Base-by-base conservation (phyloP, 1,284 basidiomycete species). In the Agaricales sp. region DNA sequence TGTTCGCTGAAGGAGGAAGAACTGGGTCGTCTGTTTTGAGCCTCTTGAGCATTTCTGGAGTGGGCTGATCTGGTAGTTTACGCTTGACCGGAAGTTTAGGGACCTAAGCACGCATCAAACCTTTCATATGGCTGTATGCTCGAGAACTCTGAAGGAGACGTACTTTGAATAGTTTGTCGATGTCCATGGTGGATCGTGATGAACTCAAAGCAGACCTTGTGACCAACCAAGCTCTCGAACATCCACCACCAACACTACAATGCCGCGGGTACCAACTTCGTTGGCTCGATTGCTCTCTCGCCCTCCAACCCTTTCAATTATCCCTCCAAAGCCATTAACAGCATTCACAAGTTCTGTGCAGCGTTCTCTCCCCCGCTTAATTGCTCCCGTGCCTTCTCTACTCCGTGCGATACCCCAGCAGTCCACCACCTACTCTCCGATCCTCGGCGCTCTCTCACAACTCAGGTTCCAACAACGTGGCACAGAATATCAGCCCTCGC, bases 131-230 rank as follows among this genome's bases (percentile, higher is more conserved):
- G 22, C 18, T 44, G 19, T 30, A 53, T 14, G 21, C 11, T 22
- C 44, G 13, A 24, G 13, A 45, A 22, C 26, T 30, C 54, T 25
- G 14, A 46, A 46, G 18, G 11, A 43, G 26, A 57, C 63, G 50
- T 54, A 82, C 87, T 71, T 92, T 92, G 75, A 89, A 86, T 47
- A 94, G 62, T 54, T 80, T 78, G 67, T 89, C 84, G 53, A 89
- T 79, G 61, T 90, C 80, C 87, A 90, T 89, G 49, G 50, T 50
- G 47, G 14, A 41, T n/a, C 35, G 23, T 22, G 35, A 43, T 23
- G 20, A 51, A 51, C 13, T 39, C 44, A 21, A 41, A 21, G 14
- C 25, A 26, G 30, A 21, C 16, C 24, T 41, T 8, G 44, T 45
- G 44, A 45, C 18, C 24, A 43, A 11, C 44, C 24, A 43, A 43